A percentile compares a stretch with the other conserved stretches of the same genome.
These are phyloP conservation scores for Tilletia setariae DNA, from an alignment of 1,284 basidiomycete genomes.

Conservation along the genomic window DNA sequence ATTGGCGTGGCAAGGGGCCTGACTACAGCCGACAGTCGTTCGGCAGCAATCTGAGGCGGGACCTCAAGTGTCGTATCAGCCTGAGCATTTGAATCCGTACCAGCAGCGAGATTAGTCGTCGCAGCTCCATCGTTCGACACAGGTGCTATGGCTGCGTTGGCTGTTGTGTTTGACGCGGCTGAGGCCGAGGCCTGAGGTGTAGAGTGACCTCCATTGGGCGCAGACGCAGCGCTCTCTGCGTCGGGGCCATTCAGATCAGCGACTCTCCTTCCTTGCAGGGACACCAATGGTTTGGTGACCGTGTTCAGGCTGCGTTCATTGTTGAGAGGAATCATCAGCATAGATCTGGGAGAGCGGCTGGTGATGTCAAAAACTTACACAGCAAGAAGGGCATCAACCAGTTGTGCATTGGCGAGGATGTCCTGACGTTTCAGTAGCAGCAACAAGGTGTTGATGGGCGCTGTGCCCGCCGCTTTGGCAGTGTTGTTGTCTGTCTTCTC, in stretches of 20 bases:
- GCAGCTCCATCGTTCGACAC: not conserved
- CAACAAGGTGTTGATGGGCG: slow-evolving; percentile 47
- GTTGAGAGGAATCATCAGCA: not conserved
- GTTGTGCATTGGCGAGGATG: slow-evolving; percentile 43
- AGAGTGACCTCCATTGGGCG: not conserved
- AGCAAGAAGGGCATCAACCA: slow-evolving; percentile 48
- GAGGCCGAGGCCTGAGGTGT: slow-evolving; percentile 1
- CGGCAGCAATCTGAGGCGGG: slow-evolving; percentile 32
- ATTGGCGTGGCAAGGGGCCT: slow-evolving; percentile 47
- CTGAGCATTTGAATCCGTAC: not conserved
- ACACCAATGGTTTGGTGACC: slow-evolving; percentile 45
- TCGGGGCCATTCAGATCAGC: slow-evolving; percentile 15
- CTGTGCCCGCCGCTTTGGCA: slow-evolving; percentile 16
- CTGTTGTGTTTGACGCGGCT: not conserved
- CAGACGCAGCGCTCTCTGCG: not conserved
- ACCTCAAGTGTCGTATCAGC: slow-evolving; percentile 1
- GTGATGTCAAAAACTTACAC: slow-evolving; percentile 23
- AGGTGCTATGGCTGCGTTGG: not conserved
- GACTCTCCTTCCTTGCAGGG: slow-evolving; percentile 15
- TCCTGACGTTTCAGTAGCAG: slow-evolving; percentile 44
- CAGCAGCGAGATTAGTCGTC: slow-evolving; percentile 4
- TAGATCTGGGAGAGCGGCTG: not conserved
- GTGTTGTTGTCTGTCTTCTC: slow-evolving; percentile 23
- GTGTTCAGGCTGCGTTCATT: slow-evolving; percentile 29
- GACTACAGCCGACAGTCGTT: slow-evolving; percentile 46